These are phyloP conservation scores for Sesbania bispinosa DNA, from an alignment of 306 rosid species.

Conservation along the genomic window DNA sequence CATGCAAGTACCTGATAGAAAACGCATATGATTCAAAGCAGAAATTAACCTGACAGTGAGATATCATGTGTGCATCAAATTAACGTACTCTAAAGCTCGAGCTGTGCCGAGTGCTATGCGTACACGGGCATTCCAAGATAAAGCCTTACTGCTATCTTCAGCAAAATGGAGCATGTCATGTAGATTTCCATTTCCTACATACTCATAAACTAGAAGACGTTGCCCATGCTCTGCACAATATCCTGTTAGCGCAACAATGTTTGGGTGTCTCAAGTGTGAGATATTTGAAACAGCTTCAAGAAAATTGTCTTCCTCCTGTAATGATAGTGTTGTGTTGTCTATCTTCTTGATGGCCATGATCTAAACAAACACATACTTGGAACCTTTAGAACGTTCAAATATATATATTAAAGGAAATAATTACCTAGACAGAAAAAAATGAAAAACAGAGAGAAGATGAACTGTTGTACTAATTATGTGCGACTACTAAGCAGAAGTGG, in stretches of 20 bases:
- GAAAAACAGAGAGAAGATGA: too few relatives aligned
- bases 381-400: neutral
- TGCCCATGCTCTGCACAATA: conserved; percentile 94
- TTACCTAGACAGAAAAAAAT: too few relatives aligned
- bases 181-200: conserved; percentile 71
- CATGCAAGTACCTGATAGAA: conserved; percentile 87
- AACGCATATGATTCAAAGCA: conserved; percentile 20
- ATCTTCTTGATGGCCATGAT: conserved; percentile 89
- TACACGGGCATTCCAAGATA: conserved; percentile 97
- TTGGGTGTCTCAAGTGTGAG: conserved; percentile 90
- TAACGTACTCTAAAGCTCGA: conserved; percentile 95
- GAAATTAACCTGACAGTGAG: neutral
- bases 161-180: conserved; percentile 91
- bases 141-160: conserved; percentile 68
- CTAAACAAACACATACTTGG: conserved; percentile 33
- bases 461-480: too few relatives aligned
- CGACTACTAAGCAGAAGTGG: too few relatives aligned
- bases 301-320: conserved; percentile 95
- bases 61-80: conserved; percentile 3
- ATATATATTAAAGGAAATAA: too few relatives aligned
- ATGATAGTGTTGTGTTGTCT: conserved; percentile 87
- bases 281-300: conserved; percentile 89
- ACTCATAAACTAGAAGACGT: conserved; percentile 88
- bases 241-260: conserved; percentile 79
- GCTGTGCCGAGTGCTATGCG: conserved; percentile 97